These are phyloP conservation scores for Bruguiera gymnorhiza DNA, from an alignment of 345 rosid genomes.

Conservation along the genomic window DNA sequence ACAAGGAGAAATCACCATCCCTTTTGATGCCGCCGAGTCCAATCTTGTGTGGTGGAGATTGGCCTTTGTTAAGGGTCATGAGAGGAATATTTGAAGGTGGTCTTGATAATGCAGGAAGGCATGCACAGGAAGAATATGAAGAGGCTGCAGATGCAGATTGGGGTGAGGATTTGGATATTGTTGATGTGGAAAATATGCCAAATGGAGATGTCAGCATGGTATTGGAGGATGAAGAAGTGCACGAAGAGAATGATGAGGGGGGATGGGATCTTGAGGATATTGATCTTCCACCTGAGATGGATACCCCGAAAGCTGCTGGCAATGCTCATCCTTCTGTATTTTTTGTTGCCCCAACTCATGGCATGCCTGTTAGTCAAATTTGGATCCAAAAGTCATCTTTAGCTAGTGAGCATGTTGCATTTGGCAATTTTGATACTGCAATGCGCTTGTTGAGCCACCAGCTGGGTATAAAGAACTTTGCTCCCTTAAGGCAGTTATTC, in stretches of 20 bases:
- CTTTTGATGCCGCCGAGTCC: constrained; percentile 81
- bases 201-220: constrained; percentile 57
- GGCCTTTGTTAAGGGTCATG: constrained; percentile 94
- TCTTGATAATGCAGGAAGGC: constrained; percentile 51
- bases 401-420: constrained; percentile 89
- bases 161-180: constrained; percentile 81
- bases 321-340: constrained; percentile 54
- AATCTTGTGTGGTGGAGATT: constrained; percentile 79
- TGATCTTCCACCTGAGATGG: constrained; percentile 84
- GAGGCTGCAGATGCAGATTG: constrained; percentile 78
- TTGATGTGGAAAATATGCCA: constrained; percentile 59
- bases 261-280: constrained; percentile 96
- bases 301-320: constrained; percentile 59
- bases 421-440: constrained; percentile 88
- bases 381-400: constrained; percentile 86
- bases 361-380: constrained; percentile 84
- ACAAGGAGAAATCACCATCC: constrained; percentile 64
- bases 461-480: constrained; percentile 77
- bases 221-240: constrained; percentile 62
- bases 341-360: constrained; percentile 76
- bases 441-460: constrained; percentile 86
- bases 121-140: constrained; percentile 64
- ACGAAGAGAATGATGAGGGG: constrained; percentile 60
- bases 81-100: constrained; percentile 95
- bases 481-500: constrained; percentile 64